Conservation (phyloP, 208 protist species). For the Herpetomonas muscarum region DNA sequence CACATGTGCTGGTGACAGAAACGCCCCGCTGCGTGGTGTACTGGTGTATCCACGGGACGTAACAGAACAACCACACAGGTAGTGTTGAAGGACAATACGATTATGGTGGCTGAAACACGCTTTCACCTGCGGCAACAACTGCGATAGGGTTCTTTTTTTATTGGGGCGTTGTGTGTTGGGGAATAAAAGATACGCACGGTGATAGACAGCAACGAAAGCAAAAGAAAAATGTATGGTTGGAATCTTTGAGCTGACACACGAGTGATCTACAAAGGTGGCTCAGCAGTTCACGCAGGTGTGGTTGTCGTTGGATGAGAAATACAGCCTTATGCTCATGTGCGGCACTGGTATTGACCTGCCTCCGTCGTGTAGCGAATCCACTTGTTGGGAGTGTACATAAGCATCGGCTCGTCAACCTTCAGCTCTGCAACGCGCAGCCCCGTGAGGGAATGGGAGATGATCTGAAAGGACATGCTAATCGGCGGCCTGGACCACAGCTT, state of each 20-base stretch:
- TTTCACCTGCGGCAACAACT: too few relatives aligned
- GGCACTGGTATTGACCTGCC: slow-evolving; percentile 96
- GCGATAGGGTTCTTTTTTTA: too few relatives aligned
- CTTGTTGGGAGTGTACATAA: slow-evolving; percentile 92
- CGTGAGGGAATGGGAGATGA: slow-evolving; percentile 94
- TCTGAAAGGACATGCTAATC: slow-evolving; percentile 95
- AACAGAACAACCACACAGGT: too few relatives aligned
- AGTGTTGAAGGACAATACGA: too few relatives aligned
- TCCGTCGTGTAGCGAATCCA: slow-evolving; percentile 99
- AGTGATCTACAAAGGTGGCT: neutral
- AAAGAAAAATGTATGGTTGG: slow-evolving; percentile 7
- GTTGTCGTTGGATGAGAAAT: too few relatives aligned
- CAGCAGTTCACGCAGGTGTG: neutral
- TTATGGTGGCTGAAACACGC: too few relatives aligned
- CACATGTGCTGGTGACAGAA: too few relatives aligned
- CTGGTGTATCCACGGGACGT: too few relatives aligned
- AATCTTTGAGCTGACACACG: slow-evolving; percentile 1
- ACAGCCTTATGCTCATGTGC: slow-evolving; percentile 57
- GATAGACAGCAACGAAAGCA: neutral
- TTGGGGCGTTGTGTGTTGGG: too few relatives aligned
- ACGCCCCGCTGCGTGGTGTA: too few relatives aligned
- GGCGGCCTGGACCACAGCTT: slow-evolving; percentile 93
- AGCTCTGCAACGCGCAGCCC: slow-evolving; percentile 96
- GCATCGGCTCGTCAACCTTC: slow-evolving; percentile 73
- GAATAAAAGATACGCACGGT: neutral